A percentile compares a stretch with the other conserved stretches of the same genome.
These are phyloP conservation scores for Fusarium hainanense DNA, from an alignment of 2,329 filamentous ascomycete species.

Conservation along the genomic window DNA sequence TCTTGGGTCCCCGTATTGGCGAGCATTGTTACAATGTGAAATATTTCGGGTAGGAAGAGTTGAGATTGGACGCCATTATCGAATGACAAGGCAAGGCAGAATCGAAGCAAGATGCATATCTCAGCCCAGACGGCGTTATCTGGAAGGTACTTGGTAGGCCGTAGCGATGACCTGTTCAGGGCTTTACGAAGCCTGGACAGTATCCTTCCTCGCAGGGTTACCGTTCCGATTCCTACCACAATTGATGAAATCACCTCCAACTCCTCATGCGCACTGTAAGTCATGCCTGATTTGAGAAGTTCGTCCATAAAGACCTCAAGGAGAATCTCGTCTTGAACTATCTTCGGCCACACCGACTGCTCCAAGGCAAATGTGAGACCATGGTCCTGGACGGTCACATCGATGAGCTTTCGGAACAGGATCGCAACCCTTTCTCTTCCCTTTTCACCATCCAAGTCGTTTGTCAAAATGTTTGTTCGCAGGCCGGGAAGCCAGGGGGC, in stretches of 20 bases:
- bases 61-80: slow-evolving; percentile 75
- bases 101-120: slow-evolving; percentile 73
- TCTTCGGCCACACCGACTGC: slow-evolving; percentile 72
- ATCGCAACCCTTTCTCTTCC: slow-evolving; percentile 71
- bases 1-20: slow-evolving; percentile 71
- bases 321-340: slow-evolving; percentile 72
- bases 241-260: slow-evolving; percentile 72
- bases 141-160: slow-evolving; percentile 72
- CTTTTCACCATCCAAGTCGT: slow-evolving; percentile 72
- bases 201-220: slow-evolving; percentile 73
- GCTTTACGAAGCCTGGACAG: slow-evolving; percentile 74
- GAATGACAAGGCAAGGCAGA: slow-evolving; percentile 74
- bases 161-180: slow-evolving; percentile 72
- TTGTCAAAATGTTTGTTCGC: slow-evolving; percentile 67
- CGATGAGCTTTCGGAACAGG: slow-evolving; percentile 74
- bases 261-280: slow-evolving; percentile 67
- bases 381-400: slow-evolving; percentile 71
- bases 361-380: slow-evolving; percentile 70
- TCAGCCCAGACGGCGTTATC: slow-evolving; percentile 78
- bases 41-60: slow-evolving; percentile 74
- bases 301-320: slow-evolving; percentile 76
- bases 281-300: slow-evolving; percentile 70
- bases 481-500: slow-evolving; percentile 74
- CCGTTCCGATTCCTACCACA: slow-evolving; percentile 70
- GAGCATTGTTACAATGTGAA: slow-evolving; percentile 77